phyloP scores from a whole-genome alignment of 768 basidiomycete species.

The Collybia mongolica region DNA sequence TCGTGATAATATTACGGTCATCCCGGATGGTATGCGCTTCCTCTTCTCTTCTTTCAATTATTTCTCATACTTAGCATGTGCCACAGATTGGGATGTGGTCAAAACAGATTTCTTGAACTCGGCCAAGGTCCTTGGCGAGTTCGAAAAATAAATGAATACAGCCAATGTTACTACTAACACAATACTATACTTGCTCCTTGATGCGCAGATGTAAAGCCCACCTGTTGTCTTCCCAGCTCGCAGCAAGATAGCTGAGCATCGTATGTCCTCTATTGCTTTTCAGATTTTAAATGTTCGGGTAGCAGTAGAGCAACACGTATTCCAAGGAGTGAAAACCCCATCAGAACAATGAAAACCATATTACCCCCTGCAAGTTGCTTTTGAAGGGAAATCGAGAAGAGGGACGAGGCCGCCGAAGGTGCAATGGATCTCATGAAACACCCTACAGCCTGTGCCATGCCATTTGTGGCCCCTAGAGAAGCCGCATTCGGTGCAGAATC shows the following conservation, averaged over 20 bases:
- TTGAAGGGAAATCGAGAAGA: constrained; percentile 54
- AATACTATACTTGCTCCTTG: too few species aligned
- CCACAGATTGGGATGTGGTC: neutral
- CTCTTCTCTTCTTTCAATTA: neutral
- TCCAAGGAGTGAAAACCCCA: constrained; percentile 24
- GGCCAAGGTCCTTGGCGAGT: neutral
- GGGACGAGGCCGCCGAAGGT: constrained; percentile 52
- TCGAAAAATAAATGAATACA: neutral
- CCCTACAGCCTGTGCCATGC: constrained; percentile 52
- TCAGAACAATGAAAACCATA: constrained; percentile 37
- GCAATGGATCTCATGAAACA: constrained; percentile 50
- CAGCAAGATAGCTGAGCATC: too few species aligned
- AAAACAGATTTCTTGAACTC: neutral
- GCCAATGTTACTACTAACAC: too few species aligned
- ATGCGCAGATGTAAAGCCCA: too few species aligned
- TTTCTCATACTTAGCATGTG: neutral
- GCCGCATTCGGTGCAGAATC: constrained; percentile 38
- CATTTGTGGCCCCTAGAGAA: constrained; percentile 52
- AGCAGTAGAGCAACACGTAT: constrained; percentile 24
- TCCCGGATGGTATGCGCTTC: neutral
- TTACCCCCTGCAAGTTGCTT: constrained; percentile 43
- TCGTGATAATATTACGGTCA: neutral
- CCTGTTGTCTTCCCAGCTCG: too few species aligned
- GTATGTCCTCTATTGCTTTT: too few species aligned
- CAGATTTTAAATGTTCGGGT: constrained; percentile 9